These are phyloP conservation scores for Leishmania tarentolae DNA, from an alignment of 208 protist genomes.

Conservation along the genomic window DNA sequence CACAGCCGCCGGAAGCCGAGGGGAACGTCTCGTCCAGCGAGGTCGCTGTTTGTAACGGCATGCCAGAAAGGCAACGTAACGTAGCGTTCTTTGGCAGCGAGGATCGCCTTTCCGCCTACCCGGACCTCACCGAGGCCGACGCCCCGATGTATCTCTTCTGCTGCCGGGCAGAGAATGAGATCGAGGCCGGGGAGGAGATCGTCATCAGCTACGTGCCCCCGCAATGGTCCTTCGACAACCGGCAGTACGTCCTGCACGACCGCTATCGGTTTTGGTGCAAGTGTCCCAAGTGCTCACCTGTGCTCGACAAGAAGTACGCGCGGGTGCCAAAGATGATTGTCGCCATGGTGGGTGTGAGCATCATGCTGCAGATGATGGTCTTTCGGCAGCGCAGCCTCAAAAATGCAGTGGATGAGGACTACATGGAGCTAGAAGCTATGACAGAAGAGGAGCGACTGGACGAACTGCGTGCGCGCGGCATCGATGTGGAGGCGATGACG, in stretches of 20 bases:
- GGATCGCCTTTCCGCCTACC: slow-evolving; percentile 19
- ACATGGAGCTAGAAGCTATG: slow-evolving; percentile 32
- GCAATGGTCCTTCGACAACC: slow-evolving; percentile 85
- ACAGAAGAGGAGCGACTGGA: slow-evolving; percentile 48
- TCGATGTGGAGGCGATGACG: slow-evolving; percentile 37
- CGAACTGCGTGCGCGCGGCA: slow-evolving; percentile 47
- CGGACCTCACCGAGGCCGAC: slow-evolving; percentile 44
- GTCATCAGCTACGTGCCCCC: slow-evolving; percentile 87
- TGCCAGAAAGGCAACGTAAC: slow-evolving; percentile 18
- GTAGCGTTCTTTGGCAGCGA: slow-evolving; percentile 24
- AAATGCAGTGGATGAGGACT: slow-evolving; percentile 40
- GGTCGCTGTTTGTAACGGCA: neutral
- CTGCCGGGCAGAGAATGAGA: slow-evolving; percentile 77
- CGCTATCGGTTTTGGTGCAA: slow-evolving; percentile 91
- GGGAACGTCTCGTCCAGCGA: neutral
- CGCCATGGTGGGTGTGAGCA: slow-evolving; percentile 46
- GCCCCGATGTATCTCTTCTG: slow-evolving; percentile 86
- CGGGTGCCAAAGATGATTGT: slow-evolving; percentile 54
- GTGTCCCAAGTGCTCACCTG: slow-evolving; percentile 81
- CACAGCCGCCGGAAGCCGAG: neutral
- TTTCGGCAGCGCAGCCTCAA: slow-evolving; percentile 54
- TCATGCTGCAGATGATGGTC: slow-evolving; percentile 70
- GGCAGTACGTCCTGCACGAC: slow-evolving; percentile 91
- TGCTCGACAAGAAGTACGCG: slow-evolving; percentile 66
- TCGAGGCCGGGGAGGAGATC: slow-evolving; percentile 72